Conservation (phyloP, 768 basidiomycete species). For the Auriscalpium orientale region DNA sequence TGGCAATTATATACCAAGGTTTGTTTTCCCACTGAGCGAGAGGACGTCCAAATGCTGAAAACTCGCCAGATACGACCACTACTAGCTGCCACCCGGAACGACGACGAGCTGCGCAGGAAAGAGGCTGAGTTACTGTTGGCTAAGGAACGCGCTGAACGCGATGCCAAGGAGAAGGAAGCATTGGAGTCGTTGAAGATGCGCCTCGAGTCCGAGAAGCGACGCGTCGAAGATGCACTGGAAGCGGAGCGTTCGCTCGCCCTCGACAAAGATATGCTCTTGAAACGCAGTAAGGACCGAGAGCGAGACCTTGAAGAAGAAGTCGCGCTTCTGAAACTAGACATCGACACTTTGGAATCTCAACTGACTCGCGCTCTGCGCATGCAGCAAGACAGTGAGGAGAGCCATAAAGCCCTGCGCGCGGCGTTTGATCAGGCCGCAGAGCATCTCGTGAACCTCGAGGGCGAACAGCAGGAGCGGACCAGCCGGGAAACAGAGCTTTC, state of each 20-base stretch:
- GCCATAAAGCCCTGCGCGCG: conserved; percentile 58
- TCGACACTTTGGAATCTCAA: conserved; percentile 80
- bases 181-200: conserved; percentile 76
- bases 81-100: conserved; percentile 84
- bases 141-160: conserved; percentile 81
- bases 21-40: neutral
- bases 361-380: conserved; percentile 70
- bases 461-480: conserved; percentile 62
- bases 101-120: conserved; percentile 86
- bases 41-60: no score
- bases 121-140: conserved; percentile 74
- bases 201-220: conserved; percentile 77
- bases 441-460: conserved; percentile 76
- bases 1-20: conserved; percentile 97
- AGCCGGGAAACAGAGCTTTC: conserved; percentile 56
- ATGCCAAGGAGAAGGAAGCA: conserved; percentile 72
- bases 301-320: conserved; percentile 82
- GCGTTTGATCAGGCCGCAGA: conserved; percentile 83
- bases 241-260: conserved; percentile 71
- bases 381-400: conserved; percentile 76
- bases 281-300: conserved; percentile 81
- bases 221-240: conserved; percentile 73
- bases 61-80: conserved; percentile 71
- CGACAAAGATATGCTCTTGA: conserved; percentile 79
- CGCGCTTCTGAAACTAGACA: conserved; percentile 66